Base-by-base conservation (phyloP, 2,329 filamentous ascomycete genomes). In the Clarireedia sp. region DNA sequence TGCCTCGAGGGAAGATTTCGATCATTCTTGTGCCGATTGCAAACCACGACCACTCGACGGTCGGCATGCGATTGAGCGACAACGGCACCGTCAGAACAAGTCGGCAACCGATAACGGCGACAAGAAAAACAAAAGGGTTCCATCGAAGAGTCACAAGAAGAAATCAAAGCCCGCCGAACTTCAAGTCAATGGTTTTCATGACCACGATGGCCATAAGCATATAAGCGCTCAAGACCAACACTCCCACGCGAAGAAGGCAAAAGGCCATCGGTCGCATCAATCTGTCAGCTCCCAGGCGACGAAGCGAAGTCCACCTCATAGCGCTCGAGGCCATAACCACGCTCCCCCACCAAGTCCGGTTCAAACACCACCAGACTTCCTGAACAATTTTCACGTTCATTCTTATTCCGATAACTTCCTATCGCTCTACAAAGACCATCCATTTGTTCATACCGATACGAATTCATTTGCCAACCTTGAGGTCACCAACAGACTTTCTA, bases 21-120 rank as follows among this genome's bases (percentile, higher is more conserved):
- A 88, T 55, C 92, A 99, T 74, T 89, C 86, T 55, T 99, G 94
- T 74, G 83, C 84, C 66, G 90, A 96, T 65, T 99, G 94, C 75
- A 83, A 87, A 58, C 90, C 91, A 17, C 81, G 90, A 60, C 73
- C 75, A 17, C 73, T 96, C 65, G 87, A 97, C 69, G 75, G 77
- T 50, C 82, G 85, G 67, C 80, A 83, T 65, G 92, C 94, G 58
- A 82, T 82, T 60, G 87, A 90, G 66, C 83, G 86, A 69, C 85
- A 89, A 66, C 75, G 74, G 61, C 81, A 83, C 57, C 78, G 86
- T 59, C 78, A 81, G 64, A 73, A 78, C 62, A 77, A 72, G 56
- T 71, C 71, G 48, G 74, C 62, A 41, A 73, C 63, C 64, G 72
- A 67, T 62, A 72, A 72, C 16, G 74, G 78, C 64, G 84, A 90